Conservation (phyloP, 805 yeast genomes). For the Saccharomyces eubayanus region DNA sequence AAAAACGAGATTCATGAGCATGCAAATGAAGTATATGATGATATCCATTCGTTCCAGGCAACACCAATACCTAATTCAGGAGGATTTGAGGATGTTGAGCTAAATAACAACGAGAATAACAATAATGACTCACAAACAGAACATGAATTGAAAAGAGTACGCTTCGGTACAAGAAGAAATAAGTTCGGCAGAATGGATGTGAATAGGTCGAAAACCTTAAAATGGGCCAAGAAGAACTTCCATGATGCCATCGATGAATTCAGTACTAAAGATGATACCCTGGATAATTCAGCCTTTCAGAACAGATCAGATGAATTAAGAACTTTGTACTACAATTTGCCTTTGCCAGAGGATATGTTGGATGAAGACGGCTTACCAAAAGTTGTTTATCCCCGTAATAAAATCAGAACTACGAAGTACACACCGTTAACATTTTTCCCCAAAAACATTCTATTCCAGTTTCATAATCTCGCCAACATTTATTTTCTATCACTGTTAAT, state of each 20-base stretch:
- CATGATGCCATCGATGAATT: conserved; percentile 26
- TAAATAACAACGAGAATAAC: conserved; percentile 4
- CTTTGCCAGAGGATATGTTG: conserved; percentile 48
- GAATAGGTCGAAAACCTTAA: conserved; percentile 54
- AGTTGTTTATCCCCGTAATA: conserved; percentile 66
- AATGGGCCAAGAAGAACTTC: conserved; percentile 36
- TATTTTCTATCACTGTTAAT: conserved; percentile 75
- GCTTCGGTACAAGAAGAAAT: conserved; percentile 87
- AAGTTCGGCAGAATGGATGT: conserved; percentile 59
- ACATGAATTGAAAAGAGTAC: conserved; percentile 51
- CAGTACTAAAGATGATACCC: conserved; percentile 13
- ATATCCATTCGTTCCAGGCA: conserved; percentile 19
- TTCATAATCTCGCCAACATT: conserved; percentile 81
- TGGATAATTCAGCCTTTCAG: conserved; percentile 29
- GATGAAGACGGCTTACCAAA: conserved; percentile 56
- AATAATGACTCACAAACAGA: conserved; percentile 5
- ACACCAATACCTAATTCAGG: conserved; percentile 20
- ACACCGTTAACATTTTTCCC: conserved; percentile 87
- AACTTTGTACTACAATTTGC: conserved; percentile 49
- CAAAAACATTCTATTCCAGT: conserved; percentile 71
- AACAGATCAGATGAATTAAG: conserved; percentile 38
- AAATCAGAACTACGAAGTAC: conserved; percentile 90
- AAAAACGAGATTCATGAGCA: not conserved
- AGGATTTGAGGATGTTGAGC: conserved; percentile 11
- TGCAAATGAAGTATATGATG: conserved; percentile 12